Percentiles rank a stretch among this genome's conserved stretches.
phyloP scores from a whole-genome alignment of 345 rosid species.

The Theobroma cacao region DNA sequence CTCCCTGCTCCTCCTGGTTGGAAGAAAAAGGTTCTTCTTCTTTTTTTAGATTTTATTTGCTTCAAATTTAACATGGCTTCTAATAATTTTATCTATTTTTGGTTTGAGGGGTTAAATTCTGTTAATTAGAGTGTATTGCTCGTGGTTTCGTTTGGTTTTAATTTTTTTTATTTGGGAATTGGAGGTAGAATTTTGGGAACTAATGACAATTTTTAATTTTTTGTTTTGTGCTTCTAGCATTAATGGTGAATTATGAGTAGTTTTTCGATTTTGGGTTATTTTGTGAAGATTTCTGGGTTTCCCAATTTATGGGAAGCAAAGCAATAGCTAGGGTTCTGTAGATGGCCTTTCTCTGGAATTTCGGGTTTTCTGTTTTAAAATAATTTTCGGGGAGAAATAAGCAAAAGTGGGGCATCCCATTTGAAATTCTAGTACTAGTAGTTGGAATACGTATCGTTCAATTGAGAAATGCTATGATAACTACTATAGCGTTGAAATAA shows the following conservation, averaged over 20 bases:
- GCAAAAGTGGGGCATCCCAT: neutral
- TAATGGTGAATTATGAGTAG: neutral
- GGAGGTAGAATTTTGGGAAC: slow-evolving; percentile 5
- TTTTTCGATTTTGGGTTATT: neutral
- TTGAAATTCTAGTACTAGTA: neutral
- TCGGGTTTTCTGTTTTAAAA: neutral
- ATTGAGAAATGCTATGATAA: neutral
- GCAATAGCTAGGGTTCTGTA: neutral
- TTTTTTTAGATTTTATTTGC: neutral
- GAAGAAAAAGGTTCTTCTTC: slow-evolving; percentile 29
- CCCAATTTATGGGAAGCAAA: slow-evolving; percentile 2
- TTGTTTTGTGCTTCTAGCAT: neutral
- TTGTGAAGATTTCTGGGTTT: neutral
- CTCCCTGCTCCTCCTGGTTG: slow-evolving; percentile 42
- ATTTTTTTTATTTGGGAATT: neutral
- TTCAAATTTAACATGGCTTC: neutral
- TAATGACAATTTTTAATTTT: neutral
- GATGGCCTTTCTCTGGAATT: neutral
- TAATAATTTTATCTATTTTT: neutral
- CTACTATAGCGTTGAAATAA: neutral
- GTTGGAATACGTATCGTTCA: neutral
- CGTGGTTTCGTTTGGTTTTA: neutral
- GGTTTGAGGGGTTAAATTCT: neutral
- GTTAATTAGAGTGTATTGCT: neutral
- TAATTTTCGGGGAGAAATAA: neutral